These are phyloP conservation scores for Calonectria leucothoes DNA, from an alignment of 2,329 filamentous ascomycete genomes.

Conservation along the genomic window DNA sequence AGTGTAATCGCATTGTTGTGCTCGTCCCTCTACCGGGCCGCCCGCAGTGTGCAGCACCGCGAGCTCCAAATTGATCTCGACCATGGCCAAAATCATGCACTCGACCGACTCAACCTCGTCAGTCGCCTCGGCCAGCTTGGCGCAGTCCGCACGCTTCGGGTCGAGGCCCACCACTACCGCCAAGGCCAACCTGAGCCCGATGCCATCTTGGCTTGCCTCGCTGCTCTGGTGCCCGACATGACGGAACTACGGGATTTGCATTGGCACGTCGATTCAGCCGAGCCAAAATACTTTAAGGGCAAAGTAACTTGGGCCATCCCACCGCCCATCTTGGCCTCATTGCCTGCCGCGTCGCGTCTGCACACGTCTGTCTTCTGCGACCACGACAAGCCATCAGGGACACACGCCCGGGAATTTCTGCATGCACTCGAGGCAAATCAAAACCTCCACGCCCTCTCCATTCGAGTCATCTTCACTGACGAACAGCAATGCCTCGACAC, in stretches of 20 bases:
- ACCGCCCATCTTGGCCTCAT: neutral
- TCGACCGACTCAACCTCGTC: constrained; percentile 14
- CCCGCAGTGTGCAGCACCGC: constrained; percentile 18
- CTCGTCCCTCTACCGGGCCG: constrained; percentile 2
- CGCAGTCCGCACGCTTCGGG: constrained; percentile 14
- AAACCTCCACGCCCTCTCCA: constrained; percentile 11
- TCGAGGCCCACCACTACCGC: neutral
- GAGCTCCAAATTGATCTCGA: constrained; percentile 20
- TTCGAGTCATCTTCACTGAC: constrained; percentile 7
- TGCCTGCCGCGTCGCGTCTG: neutral
- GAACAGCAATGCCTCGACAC: constrained; percentile 20
- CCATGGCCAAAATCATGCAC: neutral
- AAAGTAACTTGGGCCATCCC: neutral
- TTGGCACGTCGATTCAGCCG: constrained; percentile 10
- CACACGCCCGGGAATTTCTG: constrained; percentile 8
- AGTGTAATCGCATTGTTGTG: neutral
- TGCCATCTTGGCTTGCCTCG: constrained; percentile 4
- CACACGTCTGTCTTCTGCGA: constrained; percentile 15
- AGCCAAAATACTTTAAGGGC: neutral
- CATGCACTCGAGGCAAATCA: neutral
- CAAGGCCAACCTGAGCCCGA: neutral
- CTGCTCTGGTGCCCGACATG: constrained; percentile 1
- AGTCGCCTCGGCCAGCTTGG: constrained; percentile 6
- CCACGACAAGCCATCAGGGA: neutral
- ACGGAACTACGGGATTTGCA: constrained; percentile 11